Evolutionary conservation across 2,329 filamentous ascomycete species (phyloP).

Genomic region (Verticillium longisporum): DNA sequence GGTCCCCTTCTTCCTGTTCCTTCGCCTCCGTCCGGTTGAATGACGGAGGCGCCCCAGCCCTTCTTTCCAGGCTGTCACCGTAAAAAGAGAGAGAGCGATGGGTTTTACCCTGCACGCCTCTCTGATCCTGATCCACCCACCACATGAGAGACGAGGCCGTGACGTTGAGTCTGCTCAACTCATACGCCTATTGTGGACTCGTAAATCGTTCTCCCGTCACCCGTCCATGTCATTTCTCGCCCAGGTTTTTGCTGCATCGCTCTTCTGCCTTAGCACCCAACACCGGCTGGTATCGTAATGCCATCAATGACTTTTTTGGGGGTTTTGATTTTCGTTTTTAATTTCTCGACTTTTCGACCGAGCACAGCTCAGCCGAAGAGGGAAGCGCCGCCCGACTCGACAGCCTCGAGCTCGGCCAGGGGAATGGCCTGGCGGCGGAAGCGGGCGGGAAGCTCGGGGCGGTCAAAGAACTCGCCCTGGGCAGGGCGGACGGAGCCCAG

Average conservation of each 20-base stretch:
- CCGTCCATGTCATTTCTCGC: neutral
- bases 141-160: neutral
- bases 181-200: neutral
- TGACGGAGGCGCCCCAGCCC: neutral
- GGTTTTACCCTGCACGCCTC: neutral
- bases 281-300: neutral
- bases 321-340: conserved; percentile 7
- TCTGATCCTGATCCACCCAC: neutral
- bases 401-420: conserved; percentile 83
- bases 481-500: conserved; percentile 67
- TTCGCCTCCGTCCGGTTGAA: neutral
- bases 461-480: conserved; percentile 77
- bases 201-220: neutral
- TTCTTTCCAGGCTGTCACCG: neutral
- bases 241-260: neutral
- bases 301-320: neutral
- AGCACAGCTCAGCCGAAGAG: conserved; percentile 34
- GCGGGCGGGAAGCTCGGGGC: conserved; percentile 75
- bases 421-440: conserved; percentile 73
- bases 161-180: neutral
- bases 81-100: neutral
- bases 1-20: neutral
- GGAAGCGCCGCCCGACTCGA: conserved; percentile 84
- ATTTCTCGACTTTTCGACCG: conserved; percentile 1
- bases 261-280: neutral